These are phyloP conservation scores for Ogataea nitratoaversa DNA, from an alignment of 805 yeast species.

Conservation along the genomic window DNA sequence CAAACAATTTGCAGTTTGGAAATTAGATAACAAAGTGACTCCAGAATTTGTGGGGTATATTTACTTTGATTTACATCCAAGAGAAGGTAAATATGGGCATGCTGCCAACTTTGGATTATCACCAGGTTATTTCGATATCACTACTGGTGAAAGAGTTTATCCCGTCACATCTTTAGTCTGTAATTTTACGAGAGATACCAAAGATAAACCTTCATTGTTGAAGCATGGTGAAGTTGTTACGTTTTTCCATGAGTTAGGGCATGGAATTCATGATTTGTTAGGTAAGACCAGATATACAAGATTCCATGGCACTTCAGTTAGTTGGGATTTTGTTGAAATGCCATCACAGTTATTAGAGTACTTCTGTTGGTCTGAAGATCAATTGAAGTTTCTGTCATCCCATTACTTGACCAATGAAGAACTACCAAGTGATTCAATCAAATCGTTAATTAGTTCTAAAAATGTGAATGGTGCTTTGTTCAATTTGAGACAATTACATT, in stretches of 20 bases:
- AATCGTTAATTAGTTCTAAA: conserved; percentile 57
- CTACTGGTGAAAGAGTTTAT: conserved; percentile 43
- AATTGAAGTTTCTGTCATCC: conserved; percentile 53
- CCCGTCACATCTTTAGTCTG: conserved; percentile 81
- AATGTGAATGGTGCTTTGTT: conserved; percentile 73
- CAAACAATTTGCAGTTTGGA: conserved; percentile 68
- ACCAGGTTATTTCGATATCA: conserved; percentile 51
- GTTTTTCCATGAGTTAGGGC: conserved; percentile 87
- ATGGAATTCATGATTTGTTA: conserved; percentile 76
- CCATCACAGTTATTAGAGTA: conserved; percentile 88
- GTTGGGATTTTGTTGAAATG: conserved; percentile 86
- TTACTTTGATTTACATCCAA: conserved; percentile 77
- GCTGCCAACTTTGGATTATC: conserved; percentile 77
- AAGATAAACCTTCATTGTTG: conserved; percentile 66
- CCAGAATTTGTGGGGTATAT: conserved; percentile 73
- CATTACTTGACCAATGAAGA: conserved; percentile 58
- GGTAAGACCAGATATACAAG: conserved; percentile 61
- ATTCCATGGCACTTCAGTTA: conserved; percentile 74
- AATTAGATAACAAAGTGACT: conserved; percentile 41
- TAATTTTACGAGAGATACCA: conserved; percentile 74
- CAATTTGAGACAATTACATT: conserved; percentile 72
- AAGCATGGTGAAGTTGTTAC: conserved; percentile 78
- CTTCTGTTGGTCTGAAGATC: conserved; percentile 77
- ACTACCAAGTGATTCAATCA: conserved; percentile 53
- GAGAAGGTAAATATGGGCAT: conserved; percentile 84